Conservation (phyloP, 78 protist genomes). For the Chrysochromulina parva region DNA sequence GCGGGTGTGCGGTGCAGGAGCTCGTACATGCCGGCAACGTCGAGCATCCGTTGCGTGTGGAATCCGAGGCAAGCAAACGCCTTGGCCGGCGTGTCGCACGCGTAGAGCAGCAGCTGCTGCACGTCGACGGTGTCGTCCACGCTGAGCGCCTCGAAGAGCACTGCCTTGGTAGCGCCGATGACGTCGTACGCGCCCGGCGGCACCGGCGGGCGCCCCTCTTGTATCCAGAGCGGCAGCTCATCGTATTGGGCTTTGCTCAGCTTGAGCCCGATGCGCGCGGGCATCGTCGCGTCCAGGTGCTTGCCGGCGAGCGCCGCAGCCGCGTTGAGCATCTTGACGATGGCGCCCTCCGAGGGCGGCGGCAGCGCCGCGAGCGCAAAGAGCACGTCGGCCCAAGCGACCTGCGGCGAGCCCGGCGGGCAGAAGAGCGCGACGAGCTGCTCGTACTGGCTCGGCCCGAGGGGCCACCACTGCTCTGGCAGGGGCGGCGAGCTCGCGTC, state of each 20-base stretch:
- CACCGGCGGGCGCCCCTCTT: not conserved
- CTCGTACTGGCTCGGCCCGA: not conserved
- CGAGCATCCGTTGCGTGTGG: not conserved
- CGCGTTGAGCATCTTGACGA: not conserved
- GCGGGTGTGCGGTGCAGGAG: not conserved
- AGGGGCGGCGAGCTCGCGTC: not conserved
- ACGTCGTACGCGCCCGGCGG: not conserved
- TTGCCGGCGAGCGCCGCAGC: not conserved
- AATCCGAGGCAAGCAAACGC: not conserved
- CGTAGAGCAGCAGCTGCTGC: slow-evolving; percentile 6
- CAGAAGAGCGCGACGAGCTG: not conserved
- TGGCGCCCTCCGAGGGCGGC: not conserved
- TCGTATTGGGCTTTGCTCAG: not conserved
- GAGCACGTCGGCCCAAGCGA: not conserved
- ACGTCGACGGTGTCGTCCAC: not conserved
- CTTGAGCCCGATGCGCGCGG: not conserved
- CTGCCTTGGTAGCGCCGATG: not conserved
- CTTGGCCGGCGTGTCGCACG: not conserved
- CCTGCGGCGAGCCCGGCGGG: not conserved
- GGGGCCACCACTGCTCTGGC: not conserved
- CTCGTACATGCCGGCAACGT: not conserved
- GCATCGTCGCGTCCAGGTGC: not conserved
- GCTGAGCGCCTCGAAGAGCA: not conserved
- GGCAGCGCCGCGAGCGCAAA: not conserved
- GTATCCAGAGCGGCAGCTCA: not conserved